Evolutionary conservation across 192 early-diverging fungal species (phyloP).

Genomic region (Coemansia sp.): DNA sequence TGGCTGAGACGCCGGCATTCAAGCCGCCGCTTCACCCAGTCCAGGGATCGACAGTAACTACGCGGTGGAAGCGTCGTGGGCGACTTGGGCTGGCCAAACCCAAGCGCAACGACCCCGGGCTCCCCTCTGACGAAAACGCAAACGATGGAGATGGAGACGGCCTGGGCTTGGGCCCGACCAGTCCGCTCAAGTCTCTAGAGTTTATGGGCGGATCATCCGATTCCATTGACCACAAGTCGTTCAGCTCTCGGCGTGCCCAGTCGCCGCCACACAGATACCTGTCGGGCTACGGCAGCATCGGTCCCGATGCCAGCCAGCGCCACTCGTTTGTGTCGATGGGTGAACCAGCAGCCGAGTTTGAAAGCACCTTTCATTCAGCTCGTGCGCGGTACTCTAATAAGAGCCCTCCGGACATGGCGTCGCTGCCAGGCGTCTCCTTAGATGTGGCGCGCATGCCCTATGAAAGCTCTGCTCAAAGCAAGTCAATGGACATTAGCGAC

Average conservation of each 20-base stretch:
- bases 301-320: constrained; percentile 13
- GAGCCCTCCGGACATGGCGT: neutral
- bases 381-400: neutral
- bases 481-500: constrained; percentile 41
- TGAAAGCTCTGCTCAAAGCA: constrained; percentile 3
- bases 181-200: constrained; percentile 22
- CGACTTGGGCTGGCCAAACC: constrained; percentile 49
- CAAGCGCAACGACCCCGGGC: constrained; percentile 14
- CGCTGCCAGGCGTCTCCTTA: neutral
- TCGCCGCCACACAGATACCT: constrained; percentile 14
- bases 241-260: constrained; percentile 9
- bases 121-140: constrained; percentile 17
- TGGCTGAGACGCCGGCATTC: constrained; percentile 38
- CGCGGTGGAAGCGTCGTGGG: constrained; percentile 42
- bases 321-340: constrained; percentile 24
- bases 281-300: constrained; percentile 16
- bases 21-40: constrained; percentile 31
- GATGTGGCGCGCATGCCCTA: neutral
- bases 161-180: constrained; percentile 1
- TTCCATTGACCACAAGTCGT: constrained; percentile 12
- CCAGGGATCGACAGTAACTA: constrained; percentile 36
- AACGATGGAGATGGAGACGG: constrained; percentile 4
- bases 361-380: constrained; percentile 30
- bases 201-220: constrained; percentile 19
- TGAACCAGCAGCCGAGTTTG: constrained; percentile 18